These are phyloP conservation scores for Platismatia glauca DNA, from an alignment of 495 filamentous ascomycete genomes.

Conservation along the genomic window DNA sequence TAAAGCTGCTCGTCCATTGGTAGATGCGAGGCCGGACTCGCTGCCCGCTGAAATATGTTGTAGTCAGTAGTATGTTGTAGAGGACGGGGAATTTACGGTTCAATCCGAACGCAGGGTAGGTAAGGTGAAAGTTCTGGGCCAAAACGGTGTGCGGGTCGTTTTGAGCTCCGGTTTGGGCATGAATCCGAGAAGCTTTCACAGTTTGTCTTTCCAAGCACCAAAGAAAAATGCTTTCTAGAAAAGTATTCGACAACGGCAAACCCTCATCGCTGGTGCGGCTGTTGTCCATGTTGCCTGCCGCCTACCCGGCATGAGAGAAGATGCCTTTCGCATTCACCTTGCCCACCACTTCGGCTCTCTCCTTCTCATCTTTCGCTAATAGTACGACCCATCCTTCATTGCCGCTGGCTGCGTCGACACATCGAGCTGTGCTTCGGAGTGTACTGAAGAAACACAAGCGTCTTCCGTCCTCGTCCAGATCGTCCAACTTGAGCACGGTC, in stretches of 20 bases:
- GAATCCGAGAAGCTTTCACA: neutral
- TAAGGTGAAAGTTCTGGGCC: neutral
- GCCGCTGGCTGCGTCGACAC: constrained; percentile 63
- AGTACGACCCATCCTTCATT: constrained; percentile 71
- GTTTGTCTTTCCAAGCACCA: too few species aligned
- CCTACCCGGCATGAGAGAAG: neutral
- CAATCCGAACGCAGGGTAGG: neutral
- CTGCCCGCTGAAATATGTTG: too few species aligned
- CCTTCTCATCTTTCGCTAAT: constrained; percentile 60
- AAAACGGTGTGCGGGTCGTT: too few species aligned
- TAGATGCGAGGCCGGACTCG: neutral
- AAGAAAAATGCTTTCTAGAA: neutral
- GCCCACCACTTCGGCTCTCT: constrained; percentile 74
- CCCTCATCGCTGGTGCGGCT: neutral
- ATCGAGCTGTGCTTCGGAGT: constrained; percentile 67
- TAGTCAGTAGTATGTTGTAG: neutral
- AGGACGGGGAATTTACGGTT: neutral
- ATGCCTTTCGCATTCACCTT: constrained; percentile 85
- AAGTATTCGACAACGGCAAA: neutral
- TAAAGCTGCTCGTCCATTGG: neutral
- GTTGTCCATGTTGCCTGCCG: neutral
- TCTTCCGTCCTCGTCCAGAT: constrained; percentile 55
- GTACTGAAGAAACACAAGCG: constrained; percentile 77
- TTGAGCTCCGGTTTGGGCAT: too few species aligned
- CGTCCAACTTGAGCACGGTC: constrained; percentile 55